Base-by-base conservation (phyloP, 2,329 filamentous ascomycete genomes). In the Clonostachys rosea region DNA sequence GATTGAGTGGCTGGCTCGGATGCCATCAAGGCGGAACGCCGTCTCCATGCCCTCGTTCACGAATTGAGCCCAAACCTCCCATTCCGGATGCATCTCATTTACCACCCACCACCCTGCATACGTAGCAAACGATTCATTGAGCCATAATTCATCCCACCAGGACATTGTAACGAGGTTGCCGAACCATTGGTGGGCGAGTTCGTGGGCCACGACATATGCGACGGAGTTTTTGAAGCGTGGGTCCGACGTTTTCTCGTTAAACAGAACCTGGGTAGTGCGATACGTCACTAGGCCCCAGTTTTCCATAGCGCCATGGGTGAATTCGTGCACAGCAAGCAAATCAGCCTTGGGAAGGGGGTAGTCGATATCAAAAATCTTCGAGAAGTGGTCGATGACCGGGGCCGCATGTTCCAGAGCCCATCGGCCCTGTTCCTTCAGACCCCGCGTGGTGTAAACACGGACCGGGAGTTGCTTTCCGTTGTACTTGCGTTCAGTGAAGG, bases 211-310 rank as follows among this genome's bases (percentile, higher is more conserved):
- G 48, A 97, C 91, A 60, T 99, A 97, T 34, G 94, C 94, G 53
- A 99, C 87, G 36, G 91, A 81, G 66, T 96, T 96, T 68, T 91
- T 91, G 72, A 92, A 96, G 54, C 85, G 84, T 40, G 89, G 84
- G 63, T 96, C 92, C 0, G 92, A 96, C 43, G 86, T 88, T 63
- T 90, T 84, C 65, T 95, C 90, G 59, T 99, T 92, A 61, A 94
- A 99, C n/a, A 99, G 79, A 30, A 99, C 87, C 44, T 94, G 91
- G 11, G 92, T 97, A 11, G 92, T 95, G 54, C 91, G 82, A 71
- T 97, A 99, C 34, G 94, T 97, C 49, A 99, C 90, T 46, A 99
- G 77, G 55, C 91, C 91, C 91, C 91, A 96, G 65, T 95, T 95
- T 74, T 96, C 91, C 89, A 95, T 95, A 55, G 90, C 90, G 42